Percentiles rank a stretch among this genome's conserved stretches.
phyloP scores from a whole-genome alignment of 257 asterid genomes.

The Ehretia macrophylla region DNA sequence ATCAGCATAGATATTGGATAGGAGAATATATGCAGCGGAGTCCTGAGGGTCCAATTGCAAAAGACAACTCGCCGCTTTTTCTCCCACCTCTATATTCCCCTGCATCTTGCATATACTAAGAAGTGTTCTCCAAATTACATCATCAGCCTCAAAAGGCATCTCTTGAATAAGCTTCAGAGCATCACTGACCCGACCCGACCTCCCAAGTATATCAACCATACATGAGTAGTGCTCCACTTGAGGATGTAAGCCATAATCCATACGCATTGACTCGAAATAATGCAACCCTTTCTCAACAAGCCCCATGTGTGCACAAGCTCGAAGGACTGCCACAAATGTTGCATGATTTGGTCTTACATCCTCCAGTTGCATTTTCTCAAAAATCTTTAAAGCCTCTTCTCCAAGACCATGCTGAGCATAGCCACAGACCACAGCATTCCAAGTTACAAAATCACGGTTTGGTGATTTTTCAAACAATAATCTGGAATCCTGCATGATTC shows the following conservation, averaged over 20 bases:
- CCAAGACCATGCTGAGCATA: constrained; percentile 81
- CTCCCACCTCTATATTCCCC: constrained; percentile 80
- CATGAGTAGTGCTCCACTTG: constrained; percentile 83
- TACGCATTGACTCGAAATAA: constrained; percentile 59
- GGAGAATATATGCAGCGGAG: constrained; percentile 68
- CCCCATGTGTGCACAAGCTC: constrained; percentile 88
- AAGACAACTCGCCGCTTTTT: constrained; percentile 61
- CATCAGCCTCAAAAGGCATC: constrained; percentile 82
- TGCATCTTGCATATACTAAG: constrained; percentile 76
- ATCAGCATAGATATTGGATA: constrained; percentile 76
- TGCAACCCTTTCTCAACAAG: constrained; percentile 55
- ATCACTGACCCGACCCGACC: constrained; percentile 47
- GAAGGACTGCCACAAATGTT: constrained; percentile 80
- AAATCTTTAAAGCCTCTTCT: constrained; percentile 52
- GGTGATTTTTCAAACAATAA: constrained; percentile 65
- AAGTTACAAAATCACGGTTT: constrained; percentile 68
- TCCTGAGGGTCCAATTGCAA: constrained; percentile 67
- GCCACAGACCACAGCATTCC: constrained; percentile 87
- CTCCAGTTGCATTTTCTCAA: constrained; percentile 51
- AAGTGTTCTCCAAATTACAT: constrained; percentile 82
- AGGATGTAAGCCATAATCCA: constrained; percentile 51
- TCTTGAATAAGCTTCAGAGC: constrained; percentile 70
- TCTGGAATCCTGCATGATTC: constrained; percentile 64
- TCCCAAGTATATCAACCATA: constrained; percentile 81
- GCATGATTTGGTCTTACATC: constrained; percentile 68